Percentiles rank a stretch among this genome's conserved stretches.
Evolutionary conservation across 441 rosid species (phyloP).

Genomic region (Jatropha multifida): DNA sequence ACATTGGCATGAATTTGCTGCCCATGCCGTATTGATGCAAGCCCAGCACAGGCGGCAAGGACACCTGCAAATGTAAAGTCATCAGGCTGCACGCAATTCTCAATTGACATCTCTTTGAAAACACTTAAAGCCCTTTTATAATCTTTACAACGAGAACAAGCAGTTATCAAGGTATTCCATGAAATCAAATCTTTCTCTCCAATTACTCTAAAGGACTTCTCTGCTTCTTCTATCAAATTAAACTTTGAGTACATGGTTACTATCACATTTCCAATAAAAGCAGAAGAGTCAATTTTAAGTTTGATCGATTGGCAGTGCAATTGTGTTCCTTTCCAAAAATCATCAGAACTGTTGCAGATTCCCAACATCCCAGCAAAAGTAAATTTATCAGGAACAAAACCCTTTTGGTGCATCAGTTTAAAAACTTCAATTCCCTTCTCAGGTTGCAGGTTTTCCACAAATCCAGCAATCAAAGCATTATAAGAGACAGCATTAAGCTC

Average conservation of each 20-base stretch:
- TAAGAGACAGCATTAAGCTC: conserved; percentile 46
- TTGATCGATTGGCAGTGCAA: conserved; percentile 51
- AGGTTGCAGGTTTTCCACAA: conserved; percentile 41
- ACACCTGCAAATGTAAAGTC: conserved; percentile 50
- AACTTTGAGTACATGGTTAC: conserved; percentile 54
- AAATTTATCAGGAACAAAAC: conserved; percentile 47
- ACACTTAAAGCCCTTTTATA: conserved; percentile 44
- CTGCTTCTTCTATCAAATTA: conserved; percentile 35
- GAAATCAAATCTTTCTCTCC: conserved; percentile 53
- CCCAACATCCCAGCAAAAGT: conserved; percentile 46
- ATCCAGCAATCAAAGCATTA: conserved; percentile 59
- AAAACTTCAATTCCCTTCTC: conserved; percentile 42
- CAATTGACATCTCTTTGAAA: conserved; percentile 41
- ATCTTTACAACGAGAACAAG: conserved; percentile 41
- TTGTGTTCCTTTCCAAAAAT: conserved; percentile 31
- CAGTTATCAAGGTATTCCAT: conserved; percentile 52
- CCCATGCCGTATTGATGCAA: conserved; percentile 49
- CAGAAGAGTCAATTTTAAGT: conserved; percentile 38
- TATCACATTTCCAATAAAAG: conserved; percentile 53
- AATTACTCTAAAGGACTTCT: conserved; percentile 42
- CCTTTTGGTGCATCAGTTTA: conserved; percentile 39
- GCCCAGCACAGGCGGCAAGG: conserved; percentile 54
- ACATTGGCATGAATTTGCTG: conserved; percentile 56
- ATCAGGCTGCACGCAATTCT: conserved; percentile 32
- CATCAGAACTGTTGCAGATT: conserved; percentile 28